Conservation (phyloP, 345 rosid genomes). For the Gynandropsis gynandra region DNA sequence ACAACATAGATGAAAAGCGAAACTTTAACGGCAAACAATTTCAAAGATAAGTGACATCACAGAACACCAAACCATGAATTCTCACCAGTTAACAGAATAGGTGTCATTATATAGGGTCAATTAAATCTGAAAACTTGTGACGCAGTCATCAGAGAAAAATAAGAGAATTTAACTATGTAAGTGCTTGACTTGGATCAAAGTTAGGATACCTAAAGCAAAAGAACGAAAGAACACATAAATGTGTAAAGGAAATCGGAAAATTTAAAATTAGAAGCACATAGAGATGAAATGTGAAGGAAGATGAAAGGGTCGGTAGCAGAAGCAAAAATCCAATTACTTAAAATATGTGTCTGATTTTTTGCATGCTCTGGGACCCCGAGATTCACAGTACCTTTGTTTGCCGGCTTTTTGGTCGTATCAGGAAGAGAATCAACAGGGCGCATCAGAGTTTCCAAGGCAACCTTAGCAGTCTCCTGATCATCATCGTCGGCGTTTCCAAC, state of each 20-base stretch:
- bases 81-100: not conserved
- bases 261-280: no score
- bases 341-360: not conserved
- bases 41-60: conserved; percentile 6
- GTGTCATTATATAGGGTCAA: not conserved
- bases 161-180: no score
- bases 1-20: conserved; percentile 9
- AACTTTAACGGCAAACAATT: conserved; percentile 5
- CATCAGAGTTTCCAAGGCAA: conserved; percentile 39
- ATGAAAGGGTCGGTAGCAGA: no score
- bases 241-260: no score
- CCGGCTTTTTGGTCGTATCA: conserved; percentile 42
- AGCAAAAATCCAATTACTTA: not conserved
- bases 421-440: conserved; percentile 59
- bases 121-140: not conserved
- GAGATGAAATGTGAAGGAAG: no score
- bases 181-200: no score
- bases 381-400: conserved; percentile 42
- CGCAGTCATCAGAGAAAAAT: not conserved
- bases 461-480: conserved; percentile 36
- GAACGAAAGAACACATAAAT: no score
- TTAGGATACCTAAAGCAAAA: no score
- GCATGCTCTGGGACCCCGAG: not conserved
- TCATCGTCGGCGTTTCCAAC: conserved; percentile 17
- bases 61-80: conserved; percentile 6